These are phyloP conservation scores for Tolypocladium nubicola DNA, from an alignment of 2,329 filamentous ascomycete species.

Conservation along the genomic window DNA sequence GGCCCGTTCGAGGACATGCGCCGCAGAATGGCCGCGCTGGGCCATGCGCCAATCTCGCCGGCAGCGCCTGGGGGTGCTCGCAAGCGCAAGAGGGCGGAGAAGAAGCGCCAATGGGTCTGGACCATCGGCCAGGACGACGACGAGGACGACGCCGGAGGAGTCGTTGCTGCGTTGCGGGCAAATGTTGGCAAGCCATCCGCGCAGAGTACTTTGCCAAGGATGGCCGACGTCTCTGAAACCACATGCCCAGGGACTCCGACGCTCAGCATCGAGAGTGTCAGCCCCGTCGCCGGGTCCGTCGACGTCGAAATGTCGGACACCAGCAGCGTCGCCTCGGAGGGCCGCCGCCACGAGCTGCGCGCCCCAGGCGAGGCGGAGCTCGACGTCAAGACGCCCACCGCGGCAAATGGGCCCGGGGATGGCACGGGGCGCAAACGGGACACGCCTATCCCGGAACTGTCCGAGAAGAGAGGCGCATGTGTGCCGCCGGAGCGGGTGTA, in stretches of 20 bases:
- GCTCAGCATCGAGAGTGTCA: conserved; percentile 28
- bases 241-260: conserved; percentile 23
- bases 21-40: conserved; percentile 41
- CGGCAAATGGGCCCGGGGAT: conserved; percentile 6
- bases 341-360: conserved; percentile 10
- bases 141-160: conserved; percentile 30
- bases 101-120: conserved; percentile 56
- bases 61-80: conserved; percentile 32
- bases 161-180: conserved; percentile 27
- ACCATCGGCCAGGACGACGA: conserved; percentile 48
- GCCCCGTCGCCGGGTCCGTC: conserved; percentile 16
- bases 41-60: conserved; percentile 28
- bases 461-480: conserved; percentile 3
- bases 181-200: not conserved
- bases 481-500: not conserved
- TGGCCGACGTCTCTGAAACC: conserved; percentile 4
- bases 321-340: conserved; percentile 27
- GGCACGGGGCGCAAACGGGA: conserved; percentile 7
- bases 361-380: conserved; percentile 20
- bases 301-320: conserved; percentile 43
- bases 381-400: conserved; percentile 29
- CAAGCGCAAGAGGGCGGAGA: conserved; percentile 46
- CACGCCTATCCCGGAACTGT: conserved; percentile 14
- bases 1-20: conserved; percentile 55
- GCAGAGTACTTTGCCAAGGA: conserved; percentile 8